These are phyloP conservation scores for Fusarium pseudograminearum DNA, from an alignment of 2,329 filamentous ascomycete species.

Conservation along the genomic window DNA sequence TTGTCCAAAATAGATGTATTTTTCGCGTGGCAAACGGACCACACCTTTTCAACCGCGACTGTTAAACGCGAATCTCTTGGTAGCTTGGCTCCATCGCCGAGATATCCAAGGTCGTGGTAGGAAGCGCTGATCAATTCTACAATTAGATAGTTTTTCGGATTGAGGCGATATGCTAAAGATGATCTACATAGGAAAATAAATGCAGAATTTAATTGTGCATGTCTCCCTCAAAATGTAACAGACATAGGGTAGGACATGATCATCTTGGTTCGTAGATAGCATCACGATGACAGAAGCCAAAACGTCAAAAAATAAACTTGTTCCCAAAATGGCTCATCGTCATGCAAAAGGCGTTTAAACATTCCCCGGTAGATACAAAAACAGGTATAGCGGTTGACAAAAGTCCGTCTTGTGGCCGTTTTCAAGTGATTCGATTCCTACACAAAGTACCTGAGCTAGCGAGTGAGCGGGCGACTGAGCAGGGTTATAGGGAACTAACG, in stretches of 20 bases:
- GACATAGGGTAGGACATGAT: not conserved
- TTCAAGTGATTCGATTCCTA: conserved; percentile 16
- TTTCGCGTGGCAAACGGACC: conserved; percentile 11
- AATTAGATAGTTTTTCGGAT: not conserved
- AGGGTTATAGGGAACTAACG: not conserved
- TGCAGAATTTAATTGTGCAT: not conserved
- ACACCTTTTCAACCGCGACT: not conserved
- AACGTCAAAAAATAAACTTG: not conserved
- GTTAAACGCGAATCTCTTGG: conserved; percentile 7
- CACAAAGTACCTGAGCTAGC: not conserved
- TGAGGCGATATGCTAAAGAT: not conserved
- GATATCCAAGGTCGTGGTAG: conserved; percentile 5
- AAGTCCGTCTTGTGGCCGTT: conserved; percentile 23
- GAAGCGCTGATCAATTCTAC: not conserved
- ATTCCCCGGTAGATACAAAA: not conserved
- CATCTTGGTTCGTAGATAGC: not conserved
- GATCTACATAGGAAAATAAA: not conserved
- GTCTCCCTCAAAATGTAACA: not conserved
- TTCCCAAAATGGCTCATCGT: not conserved
- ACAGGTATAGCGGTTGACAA: conserved; percentile 27
- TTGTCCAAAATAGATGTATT: not conserved
- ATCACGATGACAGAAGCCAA: not conserved
- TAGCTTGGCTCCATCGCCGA: conserved; percentile 9
- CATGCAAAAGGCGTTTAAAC: not conserved
- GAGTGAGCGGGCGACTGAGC: not conserved